phyloP scores from a whole-genome alignment of 1,139 yeast species.

The Yamadazyma dendronema region DNA sequence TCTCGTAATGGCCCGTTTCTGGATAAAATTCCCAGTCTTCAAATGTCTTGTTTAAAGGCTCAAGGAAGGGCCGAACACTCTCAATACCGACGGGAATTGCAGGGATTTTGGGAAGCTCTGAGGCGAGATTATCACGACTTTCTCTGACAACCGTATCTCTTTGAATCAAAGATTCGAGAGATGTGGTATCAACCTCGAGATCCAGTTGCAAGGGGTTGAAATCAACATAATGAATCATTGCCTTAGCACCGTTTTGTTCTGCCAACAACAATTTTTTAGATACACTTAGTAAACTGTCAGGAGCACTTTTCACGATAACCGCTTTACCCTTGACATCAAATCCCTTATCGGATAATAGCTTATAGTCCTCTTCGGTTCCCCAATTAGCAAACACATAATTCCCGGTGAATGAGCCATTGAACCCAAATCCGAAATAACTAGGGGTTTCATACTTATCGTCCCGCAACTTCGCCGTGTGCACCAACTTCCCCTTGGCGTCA shows the following conservation, averaged over 20 bases:
- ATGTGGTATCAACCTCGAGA: conserved; percentile 9
- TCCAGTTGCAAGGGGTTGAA: not conserved
- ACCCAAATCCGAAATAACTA: conserved; percentile 34
- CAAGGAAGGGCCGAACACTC: conserved; percentile 31
- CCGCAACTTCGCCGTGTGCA: conserved; percentile 25
- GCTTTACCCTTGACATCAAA: conserved; percentile 25
- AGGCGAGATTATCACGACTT: conserved; percentile 6
- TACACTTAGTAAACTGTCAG: conserved; percentile 16
- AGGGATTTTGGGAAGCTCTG: conserved; percentile 23
- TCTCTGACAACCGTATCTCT: conserved; percentile 22
- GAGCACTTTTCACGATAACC: conserved; percentile 26
- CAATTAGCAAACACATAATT: conserved; percentile 31
- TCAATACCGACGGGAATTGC: conserved; percentile 37
- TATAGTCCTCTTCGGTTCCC: conserved; percentile 32
- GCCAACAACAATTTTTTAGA: conserved; percentile 31
- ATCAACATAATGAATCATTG: conserved; percentile 27
- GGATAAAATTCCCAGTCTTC: conserved; percentile 30
- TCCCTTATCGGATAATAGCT: conserved; percentile 18
- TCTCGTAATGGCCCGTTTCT: conserved; percentile 13
- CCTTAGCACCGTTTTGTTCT: conserved; percentile 27
- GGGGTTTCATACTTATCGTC: conserved; percentile 36
- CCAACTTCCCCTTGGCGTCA: conserved; percentile 21
- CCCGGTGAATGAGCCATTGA: conserved; percentile 24
- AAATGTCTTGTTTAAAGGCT: conserved; percentile 22
- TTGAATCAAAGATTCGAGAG: conserved; percentile 17